phyloP scores from a whole-genome alignment of 1,284 basidiomycete genomes.

The Cutaneotrichosporon daszewskae region DNA sequence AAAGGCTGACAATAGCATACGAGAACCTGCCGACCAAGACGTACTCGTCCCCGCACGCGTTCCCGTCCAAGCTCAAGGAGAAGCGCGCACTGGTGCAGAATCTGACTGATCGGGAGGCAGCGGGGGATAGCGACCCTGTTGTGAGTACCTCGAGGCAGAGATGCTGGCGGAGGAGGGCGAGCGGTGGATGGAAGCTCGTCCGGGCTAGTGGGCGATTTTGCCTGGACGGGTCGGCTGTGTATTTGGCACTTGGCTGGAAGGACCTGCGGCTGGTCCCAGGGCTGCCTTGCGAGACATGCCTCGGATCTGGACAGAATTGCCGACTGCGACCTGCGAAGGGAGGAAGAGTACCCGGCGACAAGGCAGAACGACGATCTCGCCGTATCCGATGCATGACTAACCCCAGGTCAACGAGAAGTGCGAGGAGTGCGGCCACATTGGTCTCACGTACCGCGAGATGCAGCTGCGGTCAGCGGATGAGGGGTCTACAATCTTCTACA shows the following conservation, averaged over 20 bases:
- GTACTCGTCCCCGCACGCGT: slow-evolving; percentile 84
- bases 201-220: not conserved
- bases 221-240: no score
- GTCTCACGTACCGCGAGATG: slow-evolving; percentile 44
- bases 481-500: slow-evolving; percentile 68
- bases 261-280: no score
- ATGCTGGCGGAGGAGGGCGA: not conserved
- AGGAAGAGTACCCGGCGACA: not conserved
- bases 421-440: slow-evolving; percentile 76
- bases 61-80: slow-evolving; percentile 80
- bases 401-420: slow-evolving; percentile 83
- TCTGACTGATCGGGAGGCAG: slow-evolving; percentile 65
- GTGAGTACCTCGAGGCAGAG: slow-evolving; percentile 27
- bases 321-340: no score
- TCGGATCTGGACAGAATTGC: no score
- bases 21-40: slow-evolving; percentile 88
- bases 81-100: slow-evolving; percentile 84
- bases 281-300: no score
- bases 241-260: no score
- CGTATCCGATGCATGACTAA: slow-evolving; percentile 9
- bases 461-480: slow-evolving; percentile 84
- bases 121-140: slow-evolving; percentile 61
- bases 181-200: not conserved
- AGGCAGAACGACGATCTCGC: not conserved
- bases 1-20: slow-evolving; percentile 65